Percentiles rank a stretch among this genome's conserved stretches.
phyloP scores from a whole-genome alignment of 2,329 filamentous ascomycete genomes.

The Anthostomella pinea region DNA sequence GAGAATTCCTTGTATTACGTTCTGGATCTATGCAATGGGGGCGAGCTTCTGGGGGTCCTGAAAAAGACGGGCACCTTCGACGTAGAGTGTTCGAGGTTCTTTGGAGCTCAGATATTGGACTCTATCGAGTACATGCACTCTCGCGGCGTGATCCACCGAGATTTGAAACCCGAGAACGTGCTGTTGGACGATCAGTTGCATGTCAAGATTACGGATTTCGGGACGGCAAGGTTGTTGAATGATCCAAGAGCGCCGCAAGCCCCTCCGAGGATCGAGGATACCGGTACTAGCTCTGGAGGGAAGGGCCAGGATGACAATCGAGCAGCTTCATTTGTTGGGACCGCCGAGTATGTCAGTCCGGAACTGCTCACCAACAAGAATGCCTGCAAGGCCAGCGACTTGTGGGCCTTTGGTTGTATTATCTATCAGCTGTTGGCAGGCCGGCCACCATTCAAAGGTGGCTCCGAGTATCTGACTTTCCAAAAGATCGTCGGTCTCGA shows the following conservation, averaged over 20 bases:
- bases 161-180: slow-evolving; percentile 96
- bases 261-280: slow-evolving; percentile 33
- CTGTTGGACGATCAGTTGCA: slow-evolving; percentile 94
- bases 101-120: slow-evolving; percentile 92
- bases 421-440: slow-evolving; percentile 94
- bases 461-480: slow-evolving; percentile 94
- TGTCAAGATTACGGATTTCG: slow-evolving; percentile 98
- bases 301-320: slow-evolving; percentile 60
- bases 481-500: slow-evolving; percentile 96
- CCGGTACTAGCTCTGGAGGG: slow-evolving; percentile 36
- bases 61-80: slow-evolving; percentile 96
- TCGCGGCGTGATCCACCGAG: slow-evolving; percentile 91
- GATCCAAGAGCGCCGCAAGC: slow-evolving; percentile 48
- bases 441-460: slow-evolving; percentile 94
- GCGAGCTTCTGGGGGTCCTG: slow-evolving; percentile 85
- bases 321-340: slow-evolving; percentile 94
- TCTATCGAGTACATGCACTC: slow-evolving; percentile 98
- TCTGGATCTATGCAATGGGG: slow-evolving; percentile 85
- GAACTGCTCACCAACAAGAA: slow-evolving; percentile 96
- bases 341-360: slow-evolving; percentile 96
- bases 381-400: slow-evolving; percentile 93
- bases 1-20: slow-evolving; percentile 96
- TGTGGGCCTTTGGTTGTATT: slow-evolving; percentile 99
- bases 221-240: slow-evolving; percentile 90
- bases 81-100: slow-evolving; percentile 90